These are phyloP conservation scores for Debaryomyces tyrocola DNA, from an alignment of 805 yeast species.

Conservation along the genomic window DNA sequence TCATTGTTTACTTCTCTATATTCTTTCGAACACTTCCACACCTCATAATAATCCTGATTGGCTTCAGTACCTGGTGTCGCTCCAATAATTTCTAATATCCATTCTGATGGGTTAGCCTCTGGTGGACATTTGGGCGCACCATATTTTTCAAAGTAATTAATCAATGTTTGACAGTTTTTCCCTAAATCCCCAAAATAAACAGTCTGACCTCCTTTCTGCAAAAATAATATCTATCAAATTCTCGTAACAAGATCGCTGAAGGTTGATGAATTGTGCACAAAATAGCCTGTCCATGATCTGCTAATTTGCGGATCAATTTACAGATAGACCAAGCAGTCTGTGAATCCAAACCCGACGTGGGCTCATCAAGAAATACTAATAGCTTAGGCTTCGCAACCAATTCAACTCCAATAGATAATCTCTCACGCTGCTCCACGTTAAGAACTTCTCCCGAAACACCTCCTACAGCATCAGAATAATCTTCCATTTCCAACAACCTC, in stretches of 20 bases:
- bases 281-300: neutral
- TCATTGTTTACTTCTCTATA: neutral
- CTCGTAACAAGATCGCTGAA: neutral
- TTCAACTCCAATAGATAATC: constrained; percentile 33
- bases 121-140: constrained; percentile 31
- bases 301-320: constrained; percentile 22
- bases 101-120: neutral
- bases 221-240: constrained; percentile 43
- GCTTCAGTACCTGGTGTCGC: neutral
- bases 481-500: constrained; percentile 23
- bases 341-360: constrained; percentile 8
- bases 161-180: constrained; percentile 36
- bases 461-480: constrained; percentile 30
- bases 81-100: neutral
- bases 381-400: constrained; percentile 29
- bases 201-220: neutral
- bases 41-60: neutral
- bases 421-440: constrained; percentile 35
- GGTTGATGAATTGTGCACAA: neutral
- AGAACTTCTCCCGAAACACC: constrained; percentile 37
- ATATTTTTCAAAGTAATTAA: constrained; percentile 62
- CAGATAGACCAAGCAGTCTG: constrained; percentile 39
- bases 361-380: constrained; percentile 34
- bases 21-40: neutral
- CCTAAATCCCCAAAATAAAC: neutral